phyloP scores from a whole-genome alignment of 2,329 filamentous ascomycete species.

The Metarhizium humberi region DNA sequence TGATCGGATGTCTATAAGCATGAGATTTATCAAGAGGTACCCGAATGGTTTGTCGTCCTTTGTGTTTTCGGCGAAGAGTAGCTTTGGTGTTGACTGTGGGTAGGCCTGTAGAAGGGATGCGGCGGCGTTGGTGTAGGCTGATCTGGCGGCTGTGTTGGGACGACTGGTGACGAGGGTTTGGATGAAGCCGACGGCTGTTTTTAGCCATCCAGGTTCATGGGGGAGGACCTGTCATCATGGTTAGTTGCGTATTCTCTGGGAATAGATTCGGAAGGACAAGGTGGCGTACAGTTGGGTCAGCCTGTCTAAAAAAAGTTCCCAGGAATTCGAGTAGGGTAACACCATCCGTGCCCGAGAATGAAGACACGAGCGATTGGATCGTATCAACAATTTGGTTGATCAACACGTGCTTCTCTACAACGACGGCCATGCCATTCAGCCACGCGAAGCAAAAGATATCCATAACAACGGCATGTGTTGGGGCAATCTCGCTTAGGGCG shows the following conservation, averaged over 20 bases:
- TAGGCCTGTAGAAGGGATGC: conserved; percentile 49
- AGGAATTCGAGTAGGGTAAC: conserved; percentile 50
- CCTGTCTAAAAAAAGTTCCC: conserved; percentile 39
- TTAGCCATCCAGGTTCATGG: conserved; percentile 44
- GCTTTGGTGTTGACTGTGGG: conserved; percentile 31
- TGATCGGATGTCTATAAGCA: conserved; percentile 56
- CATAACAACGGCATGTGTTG: conserved; percentile 42
- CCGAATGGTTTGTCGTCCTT: conserved; percentile 43
- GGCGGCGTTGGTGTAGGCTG: conserved; percentile 50
- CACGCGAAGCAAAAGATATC: conserved; percentile 49
- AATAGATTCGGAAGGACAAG: neutral
- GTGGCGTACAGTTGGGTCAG: conserved; percentile 35
- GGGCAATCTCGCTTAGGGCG: conserved; percentile 47
- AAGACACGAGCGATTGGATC: conserved; percentile 38
- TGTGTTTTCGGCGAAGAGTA: conserved; percentile 42
- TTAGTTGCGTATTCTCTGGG: neutral
- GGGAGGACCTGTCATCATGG: conserved; percentile 33
- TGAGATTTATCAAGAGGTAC: conserved; percentile 54
- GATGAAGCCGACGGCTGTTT: conserved; percentile 35
- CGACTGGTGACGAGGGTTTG: conserved; percentile 43
- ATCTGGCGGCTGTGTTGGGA: conserved; percentile 44
- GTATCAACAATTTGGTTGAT: conserved; percentile 34
- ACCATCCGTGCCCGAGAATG: conserved; percentile 50
- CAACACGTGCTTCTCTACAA: conserved; percentile 21
- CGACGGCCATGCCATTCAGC: conserved; percentile 34